These are phyloP conservation scores for Vigna reflexopilosa DNA, from an alignment of 306 rosid species.

Conservation along the genomic window DNA sequence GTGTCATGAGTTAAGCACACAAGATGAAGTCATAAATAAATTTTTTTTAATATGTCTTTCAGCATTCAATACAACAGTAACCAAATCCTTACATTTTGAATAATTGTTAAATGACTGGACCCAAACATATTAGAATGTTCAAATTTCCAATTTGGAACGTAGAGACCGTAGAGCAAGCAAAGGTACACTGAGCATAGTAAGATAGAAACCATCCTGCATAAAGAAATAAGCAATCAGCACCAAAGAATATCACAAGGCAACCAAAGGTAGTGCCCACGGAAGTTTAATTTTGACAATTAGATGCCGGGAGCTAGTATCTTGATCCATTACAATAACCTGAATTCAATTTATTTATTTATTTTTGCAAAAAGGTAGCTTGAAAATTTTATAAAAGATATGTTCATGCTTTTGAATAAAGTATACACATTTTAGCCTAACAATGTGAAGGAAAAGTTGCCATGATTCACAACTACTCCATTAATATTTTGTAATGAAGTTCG, in stretches of 20 bases:
- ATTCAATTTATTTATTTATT: neutral
- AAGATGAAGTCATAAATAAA: constrained; percentile 8
- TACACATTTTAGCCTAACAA: constrained; percentile 21
- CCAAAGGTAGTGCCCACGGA: neutral
- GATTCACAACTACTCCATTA: constrained; percentile 34
- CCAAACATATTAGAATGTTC: constrained; percentile 40
- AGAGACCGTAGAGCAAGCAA: constrained; percentile 66
- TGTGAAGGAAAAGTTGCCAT: constrained; percentile 7
- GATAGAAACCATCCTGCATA: constrained; percentile 68
- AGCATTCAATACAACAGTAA: constrained; percentile 22
- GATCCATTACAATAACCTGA: constrained; percentile 24
- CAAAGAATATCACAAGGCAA: constrained; percentile 38
- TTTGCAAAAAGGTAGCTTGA: constrained; percentile 12
- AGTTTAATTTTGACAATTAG: constrained; percentile 13
- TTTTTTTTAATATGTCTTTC: constrained; percentile 12
- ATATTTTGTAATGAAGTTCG: constrained; percentile 21
- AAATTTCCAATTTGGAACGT: constrained; percentile 69
- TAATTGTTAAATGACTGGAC: constrained; percentile 44
- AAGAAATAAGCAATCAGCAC: constrained; percentile 41
- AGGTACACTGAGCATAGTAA: constrained; percentile 67
- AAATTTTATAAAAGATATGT: constrained; percentile 5
- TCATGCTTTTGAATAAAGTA: constrained; percentile 8
- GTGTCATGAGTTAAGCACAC: constrained; percentile 11
- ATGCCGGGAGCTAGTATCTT: constrained; percentile 11
- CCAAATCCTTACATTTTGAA: constrained; percentile 62